These are phyloP conservation scores for Malus domestica DNA, from an alignment of 306 rosid genomes.

Conservation along the genomic window ASM211411v1 NC_041792.1:31582407-31582906, in stretches of 20 bases:
- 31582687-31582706: background rate
- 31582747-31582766: constrained; percentile 80
- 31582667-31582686: background rate
- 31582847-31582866: constrained; percentile 86
- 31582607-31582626: constrained; percentile 80
- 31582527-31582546: constrained; percentile 54
- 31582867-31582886: constrained; percentile 72
- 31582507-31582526: constrained; percentile 47
- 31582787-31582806: constrained; percentile 71
- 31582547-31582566: constrained; percentile 47
- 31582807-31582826: constrained; percentile 71
- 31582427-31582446: constrained; percentile 15
- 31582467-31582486: constrained; percentile 96
- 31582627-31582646: constrained; percentile 69
- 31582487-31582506: constrained; percentile 43
- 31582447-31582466: constrained; percentile 36
- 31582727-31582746: background rate
- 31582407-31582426: constrained; percentile 16
- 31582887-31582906: constrained; percentile 82
- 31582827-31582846: constrained; percentile 66
- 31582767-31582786: constrained; percentile 84
- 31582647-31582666: constrained; percentile 36
- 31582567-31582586: constrained; percentile 59
- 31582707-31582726: background rate
- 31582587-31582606: constrained; percentile 75